A percentile compares a stretch with the other conserved stretches of the same genome.
Conservation (phyloP, 2,329 filamentous ascomycete genomes). For the Cordyceps farinosa region DNA sequence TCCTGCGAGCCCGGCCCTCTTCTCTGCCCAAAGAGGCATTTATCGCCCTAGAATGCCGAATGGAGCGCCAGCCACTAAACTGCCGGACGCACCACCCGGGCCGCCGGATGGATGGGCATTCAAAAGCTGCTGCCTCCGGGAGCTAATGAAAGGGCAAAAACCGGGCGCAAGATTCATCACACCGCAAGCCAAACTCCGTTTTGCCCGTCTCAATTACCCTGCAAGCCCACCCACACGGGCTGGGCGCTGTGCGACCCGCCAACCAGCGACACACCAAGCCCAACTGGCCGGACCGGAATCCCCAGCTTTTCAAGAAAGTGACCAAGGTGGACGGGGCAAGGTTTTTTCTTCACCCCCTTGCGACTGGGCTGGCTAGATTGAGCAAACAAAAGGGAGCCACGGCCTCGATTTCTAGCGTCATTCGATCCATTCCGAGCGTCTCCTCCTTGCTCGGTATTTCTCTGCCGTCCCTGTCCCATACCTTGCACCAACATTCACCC, state of each 20-base stretch:
- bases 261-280: slow-evolving; percentile 6
- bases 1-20: neutral
- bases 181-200: neutral
- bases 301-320: slow-evolving; percentile 10
- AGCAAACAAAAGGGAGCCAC: slow-evolving; percentile 10
- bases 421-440: slow-evolving; percentile 15
- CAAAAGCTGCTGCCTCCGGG: neutral
- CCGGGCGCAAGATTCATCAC: neutral
- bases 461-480: slow-evolving; percentile 18
- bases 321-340: slow-evolving; percentile 9
- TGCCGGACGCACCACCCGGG: slow-evolving; percentile 7
- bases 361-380: neutral
- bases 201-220: neutral
- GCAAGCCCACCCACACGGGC: neutral
- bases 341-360: slow-evolving; percentile 14
- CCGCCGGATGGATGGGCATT: neutral
- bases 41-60: slow-evolving; percentile 12
- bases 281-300: slow-evolving; percentile 4
- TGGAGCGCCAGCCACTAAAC: slow-evolving; percentile 1
- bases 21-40: slow-evolving; percentile 10
- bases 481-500: slow-evolving; percentile 5
- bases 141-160: neutral
- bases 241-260: slow-evolving; percentile 8
- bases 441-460: slow-evolving; percentile 18
- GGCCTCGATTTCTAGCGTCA: slow-evolving; percentile 13